phyloP scores from a whole-genome alignment of 805 yeast genomes.

The Kluyveromyces nonfermentans region DNA sequence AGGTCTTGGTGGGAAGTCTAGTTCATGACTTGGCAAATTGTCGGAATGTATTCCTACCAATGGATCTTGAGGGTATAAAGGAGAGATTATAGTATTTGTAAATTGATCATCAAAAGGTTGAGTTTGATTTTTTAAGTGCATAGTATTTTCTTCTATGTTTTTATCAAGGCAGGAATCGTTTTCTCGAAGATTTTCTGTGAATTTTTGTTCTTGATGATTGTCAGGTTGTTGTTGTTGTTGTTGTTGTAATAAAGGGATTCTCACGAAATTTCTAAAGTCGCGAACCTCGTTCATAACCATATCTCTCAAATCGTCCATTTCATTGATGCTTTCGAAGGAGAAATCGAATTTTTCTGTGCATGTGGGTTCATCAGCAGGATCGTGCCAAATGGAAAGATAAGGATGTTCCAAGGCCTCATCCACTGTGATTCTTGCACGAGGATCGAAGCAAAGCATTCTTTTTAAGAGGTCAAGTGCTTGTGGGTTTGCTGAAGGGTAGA shows the following conservation, averaged over 20 bases:
- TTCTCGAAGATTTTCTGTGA: not conserved
- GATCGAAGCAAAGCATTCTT: conserved; percentile 79
- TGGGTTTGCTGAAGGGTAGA: conserved; percentile 83
- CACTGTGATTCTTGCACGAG: conserved; percentile 73
- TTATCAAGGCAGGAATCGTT: not conserved
- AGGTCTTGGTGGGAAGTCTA: conserved; percentile 54
- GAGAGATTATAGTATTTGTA: conserved; percentile 6
- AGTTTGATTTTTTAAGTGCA: not conserved
- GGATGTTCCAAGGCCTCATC: conserved; percentile 87
- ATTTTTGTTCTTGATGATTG: conserved; percentile 9
- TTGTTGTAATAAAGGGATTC: conserved; percentile 60
- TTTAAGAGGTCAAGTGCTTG: conserved; percentile 74
- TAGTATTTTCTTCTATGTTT: conserved; percentile 1
- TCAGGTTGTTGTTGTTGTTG: conserved; percentile 27
- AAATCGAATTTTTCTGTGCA: conserved; percentile 80
- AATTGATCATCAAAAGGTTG: conserved; percentile 2
- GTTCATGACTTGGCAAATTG: conserved; percentile 29
- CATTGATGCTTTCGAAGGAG: conserved; percentile 77
- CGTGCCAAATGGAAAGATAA: conserved; percentile 83
- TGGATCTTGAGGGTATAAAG: conserved; percentile 23
- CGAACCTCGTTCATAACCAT: conserved; percentile 76
- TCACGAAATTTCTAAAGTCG: conserved; percentile 68
- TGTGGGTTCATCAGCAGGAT: conserved; percentile 82
- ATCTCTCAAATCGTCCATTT: conserved; percentile 60
- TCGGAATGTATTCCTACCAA: conserved; percentile 41